A percentile compares a stretch with the other conserved stretches of the same genome.
Conservation (phyloP, 2,329 filamentous ascomycete species). For the Fusarium sp. region DNA sequence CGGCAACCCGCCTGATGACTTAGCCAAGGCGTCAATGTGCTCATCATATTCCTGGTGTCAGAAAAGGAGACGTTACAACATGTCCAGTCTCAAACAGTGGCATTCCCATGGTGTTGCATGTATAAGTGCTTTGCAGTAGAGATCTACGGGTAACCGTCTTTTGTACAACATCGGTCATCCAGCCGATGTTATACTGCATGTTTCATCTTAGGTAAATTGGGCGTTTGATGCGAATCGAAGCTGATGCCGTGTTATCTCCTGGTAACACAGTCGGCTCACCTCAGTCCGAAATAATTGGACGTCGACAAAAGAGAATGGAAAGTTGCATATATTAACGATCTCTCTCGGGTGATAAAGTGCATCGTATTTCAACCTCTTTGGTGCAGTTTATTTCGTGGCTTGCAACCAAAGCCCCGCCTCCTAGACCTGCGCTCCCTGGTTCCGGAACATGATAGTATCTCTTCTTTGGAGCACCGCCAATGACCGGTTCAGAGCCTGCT, state of each 20-base stretch:
- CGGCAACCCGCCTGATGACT: not conserved
- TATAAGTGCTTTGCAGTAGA: too few relatives aligned
- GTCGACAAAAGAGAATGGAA: not conserved
- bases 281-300: not conserved
- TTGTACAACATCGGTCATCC: too few relatives aligned
- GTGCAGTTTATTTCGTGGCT: not conserved
- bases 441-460: slow-evolving; percentile 87
- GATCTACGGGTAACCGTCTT: too few relatives aligned
- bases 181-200: too few relatives aligned
- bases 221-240: too few relatives aligned
- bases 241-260: too few relatives aligned
- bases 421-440: slow-evolving; percentile 82
- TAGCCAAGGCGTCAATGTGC: too few relatives aligned
- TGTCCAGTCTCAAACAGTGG: too few relatives aligned
- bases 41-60: too few relatives aligned
- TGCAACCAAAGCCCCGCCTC: not conserved
- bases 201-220: too few relatives aligned
- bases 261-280: not conserved
- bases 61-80: too few relatives aligned
- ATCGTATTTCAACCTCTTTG: not conserved
- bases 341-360: not conserved
- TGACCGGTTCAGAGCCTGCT: slow-evolving; percentile 87
- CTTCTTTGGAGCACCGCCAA: slow-evolving; percentile 88
- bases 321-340: not conserved
- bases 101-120: too few relatives aligned